A percentile compares a stretch with the other conserved stretches of the same genome.
Evolutionary conservation across 2,329 filamentous ascomycete genomes (phyloP).

Genomic region (Colletotrichum lupini): DNA sequence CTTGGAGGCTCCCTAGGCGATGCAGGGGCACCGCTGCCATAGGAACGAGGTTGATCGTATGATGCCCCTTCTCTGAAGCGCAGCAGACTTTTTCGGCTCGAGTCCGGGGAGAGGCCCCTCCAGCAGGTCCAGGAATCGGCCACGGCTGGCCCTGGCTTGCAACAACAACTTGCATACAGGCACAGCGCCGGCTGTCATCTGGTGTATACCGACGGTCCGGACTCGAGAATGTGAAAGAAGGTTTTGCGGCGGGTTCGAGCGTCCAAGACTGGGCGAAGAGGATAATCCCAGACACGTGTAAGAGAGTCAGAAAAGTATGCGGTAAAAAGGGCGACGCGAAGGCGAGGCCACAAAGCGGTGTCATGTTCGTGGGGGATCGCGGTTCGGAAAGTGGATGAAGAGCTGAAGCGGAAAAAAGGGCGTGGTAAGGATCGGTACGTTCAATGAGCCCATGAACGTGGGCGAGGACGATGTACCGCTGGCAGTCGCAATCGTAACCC

Average conservation of each 20-base stretch:
- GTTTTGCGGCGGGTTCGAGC: slow-evolving; percentile 22
- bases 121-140: background rate
- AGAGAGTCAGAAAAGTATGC: slow-evolving; percentile 1
- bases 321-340: background rate
- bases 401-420: background rate
- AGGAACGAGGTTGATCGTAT: slow-evolving; percentile 6
- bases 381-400: slow-evolving; percentile 2
- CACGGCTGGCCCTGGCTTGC: background rate
- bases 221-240: slow-evolving; percentile 1
- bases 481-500: background rate
- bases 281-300: slow-evolving; percentile 19
- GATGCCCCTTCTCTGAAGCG: slow-evolving; percentile 20
- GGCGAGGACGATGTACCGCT: background rate
- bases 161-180: background rate
- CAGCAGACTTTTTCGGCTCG: slow-evolving; percentile 7
- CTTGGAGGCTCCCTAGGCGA: background rate
- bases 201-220: slow-evolving; percentile 23
- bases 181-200: slow-evolving; percentile 24
- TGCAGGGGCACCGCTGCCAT: slow-evolving; percentile 6
- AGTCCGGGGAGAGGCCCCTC: slow-evolving; percentile 1
- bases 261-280: background rate
- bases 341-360: background rate
- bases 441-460: background rate
- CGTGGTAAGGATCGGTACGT: background rate
- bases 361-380: slow-evolving; percentile 1